Conservation (phyloP, 2,329 filamentous ascomycete species). For the Alternaria dauci region DNA sequence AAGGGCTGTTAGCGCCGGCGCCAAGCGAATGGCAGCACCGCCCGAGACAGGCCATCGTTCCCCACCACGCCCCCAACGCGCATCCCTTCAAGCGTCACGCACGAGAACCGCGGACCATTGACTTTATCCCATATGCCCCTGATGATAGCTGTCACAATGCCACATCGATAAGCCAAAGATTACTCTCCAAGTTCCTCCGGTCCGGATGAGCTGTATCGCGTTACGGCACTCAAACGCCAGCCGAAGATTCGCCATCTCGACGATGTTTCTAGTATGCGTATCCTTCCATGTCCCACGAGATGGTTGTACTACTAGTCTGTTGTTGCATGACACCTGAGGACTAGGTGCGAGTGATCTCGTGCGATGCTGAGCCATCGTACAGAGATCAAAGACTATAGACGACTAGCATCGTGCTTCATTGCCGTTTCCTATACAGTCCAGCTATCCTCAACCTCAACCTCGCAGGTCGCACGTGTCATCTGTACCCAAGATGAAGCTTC, state of each 20-base stretch:
- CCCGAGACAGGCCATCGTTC: constrained; percentile 2
- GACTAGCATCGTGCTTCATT: neutral
- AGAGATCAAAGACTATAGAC: neutral
- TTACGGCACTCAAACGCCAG: neutral
- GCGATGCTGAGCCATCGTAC: neutral
- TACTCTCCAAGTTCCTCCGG: neutral
- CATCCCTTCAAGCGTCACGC: neutral
- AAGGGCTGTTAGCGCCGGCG: neutral
- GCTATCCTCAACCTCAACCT: neutral
- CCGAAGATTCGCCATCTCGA: neutral
- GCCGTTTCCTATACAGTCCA: too few relatives aligned
- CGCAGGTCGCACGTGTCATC: neutral
- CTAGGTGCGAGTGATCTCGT: neutral
- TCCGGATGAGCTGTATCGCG: neutral
- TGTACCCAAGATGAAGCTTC: neutral
- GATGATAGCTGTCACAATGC: neutral
- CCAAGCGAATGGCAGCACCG: constrained; percentile 1
- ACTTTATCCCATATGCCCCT: neutral
- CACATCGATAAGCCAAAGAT: neutral
- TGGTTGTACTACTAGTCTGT: neutral
- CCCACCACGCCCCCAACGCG: neutral
- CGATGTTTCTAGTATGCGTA: too few relatives aligned
- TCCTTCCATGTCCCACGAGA: neutral
- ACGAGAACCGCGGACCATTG: neutral
- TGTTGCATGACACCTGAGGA: neutral